These are phyloP conservation scores for Phytophthora litchii DNA, from an alignment of 352 stramenopile species.

Conservation along the genomic window DNA sequence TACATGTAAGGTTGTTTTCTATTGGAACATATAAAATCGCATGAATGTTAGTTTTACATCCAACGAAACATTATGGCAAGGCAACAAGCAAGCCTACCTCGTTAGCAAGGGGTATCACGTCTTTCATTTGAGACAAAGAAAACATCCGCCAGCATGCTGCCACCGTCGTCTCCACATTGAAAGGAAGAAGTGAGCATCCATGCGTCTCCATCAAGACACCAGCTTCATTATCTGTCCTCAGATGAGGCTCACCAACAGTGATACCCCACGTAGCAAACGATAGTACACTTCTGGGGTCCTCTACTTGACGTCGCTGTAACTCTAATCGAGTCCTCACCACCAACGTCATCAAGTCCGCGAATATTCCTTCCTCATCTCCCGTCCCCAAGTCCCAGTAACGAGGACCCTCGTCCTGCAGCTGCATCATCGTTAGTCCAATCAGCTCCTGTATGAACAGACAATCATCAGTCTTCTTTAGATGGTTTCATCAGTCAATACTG, in stretches of 20 bases:
- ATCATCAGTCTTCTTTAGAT: not conserved
- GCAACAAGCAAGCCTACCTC: slow-evolving; percentile 10
- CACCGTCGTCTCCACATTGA: slow-evolving; percentile 20
- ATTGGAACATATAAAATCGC: not conserved
- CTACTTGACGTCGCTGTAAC: slow-evolving; percentile 18
- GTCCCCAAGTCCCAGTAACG: slow-evolving; percentile 19
- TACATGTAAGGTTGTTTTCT: slow-evolving; percentile 1
- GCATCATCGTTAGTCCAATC: slow-evolving; percentile 19
- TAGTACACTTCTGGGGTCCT: slow-evolving; percentile 19
- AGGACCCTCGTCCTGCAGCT: slow-evolving; percentile 12
- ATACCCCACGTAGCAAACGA: slow-evolving; percentile 24
- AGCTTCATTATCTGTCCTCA: slow-evolving; percentile 14
- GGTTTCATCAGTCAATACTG: not conserved
- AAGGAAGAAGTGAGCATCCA: slow-evolving; percentile 22
- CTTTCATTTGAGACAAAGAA: slow-evolving; percentile 7
- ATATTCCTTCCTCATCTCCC: slow-evolving; percentile 31
- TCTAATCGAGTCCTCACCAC: slow-evolving; percentile 21
- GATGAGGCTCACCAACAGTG: slow-evolving; percentile 12
- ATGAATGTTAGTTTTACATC: not conserved
- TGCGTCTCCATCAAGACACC: slow-evolving; percentile 24
- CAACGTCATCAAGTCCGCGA: slow-evolving; percentile 33
- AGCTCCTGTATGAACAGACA: slow-evolving; percentile 22
- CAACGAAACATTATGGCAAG: not conserved
- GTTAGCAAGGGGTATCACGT: not conserved
- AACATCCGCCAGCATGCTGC: slow-evolving; percentile 29